A percentile compares a stretch with the other conserved stretches of the same genome.
Evolutionary conservation across 768 basidiomycete genomes (phyloP).

Genomic region (Agrocybe chaxingu): DNA sequence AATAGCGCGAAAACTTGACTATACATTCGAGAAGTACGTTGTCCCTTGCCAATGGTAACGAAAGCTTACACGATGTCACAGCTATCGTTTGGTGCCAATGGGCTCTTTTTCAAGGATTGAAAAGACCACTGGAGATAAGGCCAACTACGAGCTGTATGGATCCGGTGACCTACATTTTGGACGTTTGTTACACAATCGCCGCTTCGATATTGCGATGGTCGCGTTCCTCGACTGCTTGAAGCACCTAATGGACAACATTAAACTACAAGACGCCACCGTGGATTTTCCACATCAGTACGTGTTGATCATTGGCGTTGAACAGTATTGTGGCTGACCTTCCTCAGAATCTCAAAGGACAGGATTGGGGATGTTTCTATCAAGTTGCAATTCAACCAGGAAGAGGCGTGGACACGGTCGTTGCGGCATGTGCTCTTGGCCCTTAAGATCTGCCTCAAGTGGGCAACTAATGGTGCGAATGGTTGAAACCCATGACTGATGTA

Average conservation of each 20-base stretch:
- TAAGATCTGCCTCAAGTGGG: slow-evolving; percentile 86
- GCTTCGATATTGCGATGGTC: slow-evolving; percentile 96
- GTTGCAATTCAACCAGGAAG: slow-evolving; percentile 92
- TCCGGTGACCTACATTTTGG: slow-evolving; percentile 91
- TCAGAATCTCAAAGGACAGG: slow-evolving; percentile 87
- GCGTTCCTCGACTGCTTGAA: slow-evolving; percentile 93
- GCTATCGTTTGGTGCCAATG: slow-evolving; percentile 89
- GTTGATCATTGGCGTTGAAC: slow-evolving; percentile 11
- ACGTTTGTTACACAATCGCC: slow-evolving; percentile 86
- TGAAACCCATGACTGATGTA: slow-evolving; percentile 21
- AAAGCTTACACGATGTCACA: slow-evolving; percentile 24
- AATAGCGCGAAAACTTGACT: slow-evolving; percentile 88
- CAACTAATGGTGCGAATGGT: slow-evolving; percentile 72
- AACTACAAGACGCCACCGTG: slow-evolving; percentile 63
- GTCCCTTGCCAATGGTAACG: not conserved
- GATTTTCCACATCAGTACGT: slow-evolving; percentile 89
- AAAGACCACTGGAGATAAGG: slow-evolving; percentile 75
- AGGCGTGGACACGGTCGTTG: slow-evolving; percentile 92
- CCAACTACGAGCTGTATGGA: slow-evolving; percentile 88
- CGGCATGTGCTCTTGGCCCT: slow-evolving; percentile 87
- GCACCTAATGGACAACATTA: slow-evolving; percentile 86
- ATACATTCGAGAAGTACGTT: slow-evolving; percentile 78
- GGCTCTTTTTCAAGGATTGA: slow-evolving; percentile 95
- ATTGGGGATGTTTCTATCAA: slow-evolving; percentile 96
- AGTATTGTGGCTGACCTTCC: slow-evolving; percentile 7